A percentile compares a stretch with the other conserved stretches of the same genome.
These are phyloP conservation scores for Aspergillus funiculosus DNA, from an alignment of 495 filamentous ascomycete species.

Conservation along the genomic window DNA sequence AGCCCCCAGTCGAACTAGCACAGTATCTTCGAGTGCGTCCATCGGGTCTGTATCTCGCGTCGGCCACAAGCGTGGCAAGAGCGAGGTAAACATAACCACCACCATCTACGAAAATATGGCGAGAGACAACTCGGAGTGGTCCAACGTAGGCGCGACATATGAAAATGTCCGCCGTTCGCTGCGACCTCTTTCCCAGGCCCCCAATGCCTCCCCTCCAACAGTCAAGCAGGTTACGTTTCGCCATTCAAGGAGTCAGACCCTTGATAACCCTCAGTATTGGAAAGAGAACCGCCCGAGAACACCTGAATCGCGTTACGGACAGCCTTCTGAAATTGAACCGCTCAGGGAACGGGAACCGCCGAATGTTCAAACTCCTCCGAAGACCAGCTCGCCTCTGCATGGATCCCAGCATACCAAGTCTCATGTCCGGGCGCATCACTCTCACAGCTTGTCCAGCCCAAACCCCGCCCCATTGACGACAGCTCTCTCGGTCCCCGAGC, in stretches of 20 bases:
- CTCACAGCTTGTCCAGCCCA: conserved; percentile 39
- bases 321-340: conserved; percentile 32
- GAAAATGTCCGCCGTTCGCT: conserved; percentile 69
- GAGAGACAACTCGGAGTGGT: conserved; percentile 26
- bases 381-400: conserved; percentile 28
- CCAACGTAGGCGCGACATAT: conserved; percentile 55
- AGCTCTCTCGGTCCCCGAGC: conserved; percentile 59
- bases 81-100: conserved; percentile 55
- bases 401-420: conserved; percentile 29
- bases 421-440: conserved; percentile 36
- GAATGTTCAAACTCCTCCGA: conserved; percentile 30
- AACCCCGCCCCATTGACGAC: conserved; percentile 39
- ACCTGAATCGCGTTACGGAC: conserved; percentile 26
- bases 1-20: conserved; percentile 66
- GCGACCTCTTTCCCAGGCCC: conserved; percentile 67
- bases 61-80: conserved; percentile 71
- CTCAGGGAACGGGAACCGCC: conserved; percentile 22
- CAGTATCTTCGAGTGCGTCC: conserved; percentile 70
- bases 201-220: conserved; percentile 43
- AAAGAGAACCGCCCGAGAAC: conserved; percentile 34
- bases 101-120: conserved; percentile 31
- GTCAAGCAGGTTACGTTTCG: conserved; percentile 27
- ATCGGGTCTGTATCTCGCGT: conserved; percentile 46
- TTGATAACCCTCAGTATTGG: conserved; percentile 34
- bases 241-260: conserved; percentile 42